A percentile compares a stretch with the other conserved stretches of the same genome.
phyloP scores from a whole-genome alignment of 768 basidiomycete genomes.

The Auricularia heimuer region DNA sequence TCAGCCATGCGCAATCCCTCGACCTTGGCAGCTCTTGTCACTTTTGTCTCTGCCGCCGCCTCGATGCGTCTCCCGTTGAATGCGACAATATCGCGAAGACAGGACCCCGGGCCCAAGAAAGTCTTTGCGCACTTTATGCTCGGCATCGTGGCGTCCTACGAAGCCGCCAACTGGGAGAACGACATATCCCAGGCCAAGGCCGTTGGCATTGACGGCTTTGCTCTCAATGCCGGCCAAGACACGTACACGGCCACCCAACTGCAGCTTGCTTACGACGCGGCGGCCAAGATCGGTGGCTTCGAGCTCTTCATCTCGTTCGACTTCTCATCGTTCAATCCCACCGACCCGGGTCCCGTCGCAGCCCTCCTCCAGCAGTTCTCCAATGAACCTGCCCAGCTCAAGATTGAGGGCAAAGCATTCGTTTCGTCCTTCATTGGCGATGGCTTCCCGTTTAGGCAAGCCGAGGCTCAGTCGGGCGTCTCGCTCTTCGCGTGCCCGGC shows the following conservation, averaged over 20 bases:
- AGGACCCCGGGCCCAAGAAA: slow-evolving; percentile 3
- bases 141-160: slow-evolving; percentile 14
- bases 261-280: slow-evolving; percentile 12
- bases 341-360: slow-evolving; percentile 6
- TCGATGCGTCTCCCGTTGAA: too few species aligned
- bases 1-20: too few species aligned
- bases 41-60: too few species aligned
- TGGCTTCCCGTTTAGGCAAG: not conserved
- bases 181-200: slow-evolving; percentile 12
- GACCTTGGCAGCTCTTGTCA: too few species aligned
- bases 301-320: slow-evolving; percentile 13
- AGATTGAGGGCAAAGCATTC: slow-evolving; percentile 10
- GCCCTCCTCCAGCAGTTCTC: slow-evolving; percentile 11
- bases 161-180: slow-evolving; percentile 8
- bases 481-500: slow-evolving; percentile 14
- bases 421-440: slow-evolving; percentile 17
- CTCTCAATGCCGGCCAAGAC: slow-evolving; percentile 16
- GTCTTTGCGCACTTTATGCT: slow-evolving; percentile 17
- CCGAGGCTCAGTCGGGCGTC: slow-evolving; percentile 8
- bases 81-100: too few species aligned
- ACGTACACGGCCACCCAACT: slow-evolving; percentile 14
- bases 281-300: slow-evolving; percentile 5
- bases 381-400: slow-evolving; percentile 10
- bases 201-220: slow-evolving; percentile 13
- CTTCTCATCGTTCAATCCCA: slow-evolving; percentile 4